phyloP scores from a whole-genome alignment of 257 asterid species.

The Euphrasia confusa region DNA sequence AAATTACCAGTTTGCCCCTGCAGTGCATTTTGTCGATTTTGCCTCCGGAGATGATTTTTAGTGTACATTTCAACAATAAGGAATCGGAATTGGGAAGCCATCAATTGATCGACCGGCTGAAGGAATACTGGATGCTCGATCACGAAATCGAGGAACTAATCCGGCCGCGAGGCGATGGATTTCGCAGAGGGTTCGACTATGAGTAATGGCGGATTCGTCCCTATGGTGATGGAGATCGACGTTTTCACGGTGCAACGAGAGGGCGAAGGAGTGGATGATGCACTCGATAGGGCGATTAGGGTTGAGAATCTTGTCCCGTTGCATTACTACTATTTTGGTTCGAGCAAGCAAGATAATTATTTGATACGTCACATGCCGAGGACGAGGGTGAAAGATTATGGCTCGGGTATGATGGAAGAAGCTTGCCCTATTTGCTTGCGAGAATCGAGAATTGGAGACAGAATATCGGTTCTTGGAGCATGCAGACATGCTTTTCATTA shows the following conservation, averaged over 20 bases:
- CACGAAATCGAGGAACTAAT: neutral
- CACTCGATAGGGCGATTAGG: neutral
- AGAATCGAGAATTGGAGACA: neutral
- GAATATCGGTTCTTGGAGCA: neutral
- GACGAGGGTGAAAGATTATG: neutral
- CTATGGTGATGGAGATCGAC: neutral
- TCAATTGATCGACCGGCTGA: neutral
- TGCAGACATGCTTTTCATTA: neutral
- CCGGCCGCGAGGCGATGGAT: neutral
- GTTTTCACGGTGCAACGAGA: constrained; percentile 10
- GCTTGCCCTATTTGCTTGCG: neutral
- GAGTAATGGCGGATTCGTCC: no score
- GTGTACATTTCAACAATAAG: no score
- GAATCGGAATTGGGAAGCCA: neutral
- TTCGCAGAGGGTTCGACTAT: neutral
- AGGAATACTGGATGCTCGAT: constrained; percentile 1
- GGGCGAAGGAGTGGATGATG: neutral
- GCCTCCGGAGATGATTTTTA: no score
- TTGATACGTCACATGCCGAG: neutral
- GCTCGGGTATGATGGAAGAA: neutral
- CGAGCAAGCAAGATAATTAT: neutral
- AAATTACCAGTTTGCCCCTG: no score
- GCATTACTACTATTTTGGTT: no score
- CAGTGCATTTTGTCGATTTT: no score
- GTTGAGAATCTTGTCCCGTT: no score